These are phyloP conservation scores for Colletotrichum orchidophilum DNA, from an alignment of 2,329 filamentous ascomycete species.

Conservation along the genomic window DNA sequence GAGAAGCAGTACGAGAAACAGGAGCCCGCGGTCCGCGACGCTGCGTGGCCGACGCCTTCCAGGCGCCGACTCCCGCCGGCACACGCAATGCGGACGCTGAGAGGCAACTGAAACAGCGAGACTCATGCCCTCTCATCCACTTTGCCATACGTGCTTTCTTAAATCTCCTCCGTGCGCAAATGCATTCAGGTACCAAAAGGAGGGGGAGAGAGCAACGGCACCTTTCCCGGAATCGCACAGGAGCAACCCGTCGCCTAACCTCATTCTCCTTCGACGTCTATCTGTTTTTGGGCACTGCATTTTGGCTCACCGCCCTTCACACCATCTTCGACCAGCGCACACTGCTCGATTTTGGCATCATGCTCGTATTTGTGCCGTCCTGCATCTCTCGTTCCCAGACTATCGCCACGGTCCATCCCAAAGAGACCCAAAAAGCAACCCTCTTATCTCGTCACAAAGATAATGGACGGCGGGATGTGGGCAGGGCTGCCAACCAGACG, in stretches of 20 bases:
- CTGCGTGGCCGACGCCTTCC: conserved; percentile 1
- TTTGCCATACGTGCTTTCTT: neutral
- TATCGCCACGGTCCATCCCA: neutral
- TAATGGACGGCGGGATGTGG: conserved; percentile 5
- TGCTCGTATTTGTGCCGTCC: conserved; percentile 5
- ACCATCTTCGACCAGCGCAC: conserved; percentile 17
- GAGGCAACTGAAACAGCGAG: neutral
- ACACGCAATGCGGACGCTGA: neutral
- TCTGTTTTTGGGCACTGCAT: neutral
- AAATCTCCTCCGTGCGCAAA: neutral
- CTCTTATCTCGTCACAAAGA: conserved; percentile 26
- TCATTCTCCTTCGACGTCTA: neutral
- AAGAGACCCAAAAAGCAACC: conserved; percentile 27
- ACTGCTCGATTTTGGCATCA: neutral
- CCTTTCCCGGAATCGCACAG: conserved; percentile 5
- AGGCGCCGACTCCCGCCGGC: neutral
- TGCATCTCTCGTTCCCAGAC: neutral
- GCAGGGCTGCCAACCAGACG: conserved; percentile 19
- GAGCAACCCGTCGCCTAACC: conserved; percentile 9
- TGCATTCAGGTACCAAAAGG: neutral
- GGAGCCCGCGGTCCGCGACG: conserved; percentile 10
- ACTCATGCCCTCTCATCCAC: neutral
- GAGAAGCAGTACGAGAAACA: neutral
- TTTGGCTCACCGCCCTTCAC: conserved; percentile 23
- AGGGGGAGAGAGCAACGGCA: neutral